These are phyloP conservation scores for Peronospora destructor DNA, from an alignment of 352 stramenopile genomes.

Conservation along the genomic window DNA sequence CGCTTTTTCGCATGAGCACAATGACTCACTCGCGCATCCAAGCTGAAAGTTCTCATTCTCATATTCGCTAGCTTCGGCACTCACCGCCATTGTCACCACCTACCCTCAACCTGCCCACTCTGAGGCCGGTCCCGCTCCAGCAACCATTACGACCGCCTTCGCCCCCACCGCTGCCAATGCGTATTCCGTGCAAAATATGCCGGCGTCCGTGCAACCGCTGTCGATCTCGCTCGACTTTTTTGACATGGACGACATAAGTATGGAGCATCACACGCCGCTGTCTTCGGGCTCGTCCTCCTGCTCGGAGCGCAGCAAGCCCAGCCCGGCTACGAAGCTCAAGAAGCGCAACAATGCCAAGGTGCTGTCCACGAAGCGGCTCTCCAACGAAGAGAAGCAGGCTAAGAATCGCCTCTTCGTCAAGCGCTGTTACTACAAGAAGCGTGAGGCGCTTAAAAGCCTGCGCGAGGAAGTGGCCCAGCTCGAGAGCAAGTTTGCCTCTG, in stretches of 20 bases:
- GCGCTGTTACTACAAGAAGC: conserved; percentile 78
- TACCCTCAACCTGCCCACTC: conserved; percentile 9
- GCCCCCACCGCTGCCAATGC: conserved; percentile 14
- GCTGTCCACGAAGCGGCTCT: conserved; percentile 28
- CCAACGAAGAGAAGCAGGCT: conserved; percentile 48
- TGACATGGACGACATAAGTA: conserved; percentile 24
- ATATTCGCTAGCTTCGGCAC: conserved; percentile 22
- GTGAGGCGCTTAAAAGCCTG: conserved; percentile 37
- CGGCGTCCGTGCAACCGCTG: conserved; percentile 21
- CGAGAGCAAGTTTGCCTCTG: conserved; percentile 28
- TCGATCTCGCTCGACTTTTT: conserved; percentile 37
- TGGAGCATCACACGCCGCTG: conserved; percentile 22
- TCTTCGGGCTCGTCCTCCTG: conserved; percentile 19
- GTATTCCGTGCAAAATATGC: conserved; percentile 20
- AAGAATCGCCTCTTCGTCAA: conserved; percentile 73
- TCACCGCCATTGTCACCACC: conserved; percentile 3
- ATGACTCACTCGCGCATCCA: conserved; percentile 6
- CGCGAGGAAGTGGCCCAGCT: conserved; percentile 36
- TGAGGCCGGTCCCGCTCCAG: conserved; percentile 10
- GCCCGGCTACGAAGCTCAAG: conserved; percentile 20
- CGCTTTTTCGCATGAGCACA: conserved; percentile 1
- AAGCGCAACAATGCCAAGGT: conserved; percentile 26
- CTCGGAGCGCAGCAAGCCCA: conserved; percentile 20
- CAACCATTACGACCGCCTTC: conserved; percentile 28
- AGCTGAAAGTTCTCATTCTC: conserved; percentile 22